Evolutionary conservation across 371 early-diverging fungal genomes (phyloP).

Genomic region (Mucor ambiguus): DNA sequence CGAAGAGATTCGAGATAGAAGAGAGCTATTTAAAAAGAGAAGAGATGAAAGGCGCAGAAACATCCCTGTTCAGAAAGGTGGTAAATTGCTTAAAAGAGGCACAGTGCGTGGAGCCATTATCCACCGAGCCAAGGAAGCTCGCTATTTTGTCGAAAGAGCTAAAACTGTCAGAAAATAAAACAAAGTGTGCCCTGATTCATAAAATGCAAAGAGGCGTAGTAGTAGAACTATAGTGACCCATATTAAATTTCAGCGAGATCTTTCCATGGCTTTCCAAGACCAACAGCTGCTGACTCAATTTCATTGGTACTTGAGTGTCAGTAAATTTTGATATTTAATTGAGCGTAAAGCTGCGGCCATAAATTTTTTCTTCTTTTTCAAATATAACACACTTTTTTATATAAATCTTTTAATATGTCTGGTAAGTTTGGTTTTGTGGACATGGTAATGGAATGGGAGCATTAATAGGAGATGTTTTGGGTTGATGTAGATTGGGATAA

Average conservation of each 20-base stretch:
- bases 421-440: conserved; percentile 15
- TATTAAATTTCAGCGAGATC: conserved; percentile 5
- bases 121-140: conserved; percentile 47
- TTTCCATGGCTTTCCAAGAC: conserved; percentile 26
- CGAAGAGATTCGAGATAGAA: conserved; percentile 56
- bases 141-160: conserved; percentile 47
- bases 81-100: conserved; percentile 33
- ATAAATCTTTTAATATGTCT: conserved; percentile 24
- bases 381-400: background rate
- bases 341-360: conserved; percentile 7
- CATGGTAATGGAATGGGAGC: background rate
- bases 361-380: conserved; percentile 6
- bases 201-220: background rate
- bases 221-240: background rate
- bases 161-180: conserved; percentile 39
- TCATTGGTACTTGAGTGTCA: conserved; percentile 6
- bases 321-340: conserved; percentile 9
- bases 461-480: background rate
- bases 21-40: conserved; percentile 51
- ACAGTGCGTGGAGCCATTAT: conserved; percentile 45
- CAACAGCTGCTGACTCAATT: background rate
- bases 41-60: conserved; percentile 47
- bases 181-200: background rate
- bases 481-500: conserved; percentile 70
- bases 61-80: conserved; percentile 28